Percentiles rank a stretch among this genome's conserved stretches.
phyloP scores from a whole-genome alignment of 2,329 filamentous ascomycete genomes.

The Neofusicoccum laricinum region DNA sequence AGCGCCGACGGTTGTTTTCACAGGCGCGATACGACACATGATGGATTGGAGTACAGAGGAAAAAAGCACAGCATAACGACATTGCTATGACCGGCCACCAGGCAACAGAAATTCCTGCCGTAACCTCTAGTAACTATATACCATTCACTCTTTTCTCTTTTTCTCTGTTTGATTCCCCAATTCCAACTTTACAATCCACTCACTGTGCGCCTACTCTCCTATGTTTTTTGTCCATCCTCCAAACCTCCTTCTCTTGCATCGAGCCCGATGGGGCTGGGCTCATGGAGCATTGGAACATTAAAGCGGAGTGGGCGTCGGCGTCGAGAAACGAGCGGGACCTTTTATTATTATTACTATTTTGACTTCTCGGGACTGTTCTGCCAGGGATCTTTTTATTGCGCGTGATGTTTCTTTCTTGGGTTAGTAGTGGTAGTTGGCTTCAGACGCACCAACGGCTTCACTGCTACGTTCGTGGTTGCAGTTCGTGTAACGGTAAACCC shows the following conservation, averaged over 20 bases:
- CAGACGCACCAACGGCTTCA: background rate
- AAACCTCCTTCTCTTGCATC: slow-evolving; percentile 12
- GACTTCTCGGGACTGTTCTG: background rate
- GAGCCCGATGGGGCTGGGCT: background rate
- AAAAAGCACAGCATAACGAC: slow-evolving; percentile 15
- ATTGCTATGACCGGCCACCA: slow-evolving; percentile 9
- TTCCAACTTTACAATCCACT: background rate
- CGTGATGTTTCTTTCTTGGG: slow-evolving; percentile 4
- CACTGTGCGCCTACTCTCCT: slow-evolving; percentile 10
- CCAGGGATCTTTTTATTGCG: background rate
- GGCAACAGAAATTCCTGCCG: slow-evolving; percentile 10
- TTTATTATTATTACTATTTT: background rate
- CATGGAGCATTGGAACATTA: slow-evolving; percentile 15
- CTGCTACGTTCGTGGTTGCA: background rate
- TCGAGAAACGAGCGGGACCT: slow-evolving; percentile 4
- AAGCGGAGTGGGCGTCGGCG: slow-evolving; percentile 14
- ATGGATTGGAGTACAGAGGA: slow-evolving; percentile 2
- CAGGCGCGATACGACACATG: background rate
- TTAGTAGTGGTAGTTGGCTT: slow-evolving; percentile 1
- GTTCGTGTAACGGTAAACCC: slow-evolving; percentile 6
- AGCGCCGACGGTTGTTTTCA: background rate
- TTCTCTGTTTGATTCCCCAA: slow-evolving; percentile 4
- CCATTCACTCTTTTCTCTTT: slow-evolving; percentile 6
- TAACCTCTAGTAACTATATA: slow-evolving; percentile 15
- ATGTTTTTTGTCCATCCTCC: slow-evolving; percentile 5